Evolutionary conservation across 2,329 filamentous ascomycete species (phyloP).

Genomic region (Beauveria sp.): DNA sequence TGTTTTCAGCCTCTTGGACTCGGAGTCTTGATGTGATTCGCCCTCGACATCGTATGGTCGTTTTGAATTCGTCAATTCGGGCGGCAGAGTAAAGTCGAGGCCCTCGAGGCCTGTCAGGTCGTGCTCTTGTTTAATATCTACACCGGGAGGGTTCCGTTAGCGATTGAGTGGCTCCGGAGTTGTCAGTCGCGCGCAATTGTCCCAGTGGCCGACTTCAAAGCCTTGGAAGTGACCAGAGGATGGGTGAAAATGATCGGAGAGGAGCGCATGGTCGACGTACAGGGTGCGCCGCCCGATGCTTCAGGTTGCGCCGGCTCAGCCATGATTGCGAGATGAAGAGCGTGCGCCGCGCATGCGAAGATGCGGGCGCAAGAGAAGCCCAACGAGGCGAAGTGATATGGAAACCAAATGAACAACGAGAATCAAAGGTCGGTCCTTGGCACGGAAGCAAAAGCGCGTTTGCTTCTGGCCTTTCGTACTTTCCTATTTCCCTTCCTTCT

Average conservation of each 20-base stretch:
- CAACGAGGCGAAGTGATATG: not conserved
- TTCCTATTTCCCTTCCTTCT: not conserved
- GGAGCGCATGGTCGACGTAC: conserved; percentile 20
- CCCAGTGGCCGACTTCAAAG: fast-evolving
- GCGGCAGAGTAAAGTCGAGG: conserved; percentile 27
- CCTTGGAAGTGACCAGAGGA: not conserved
- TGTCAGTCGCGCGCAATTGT: not conserved
- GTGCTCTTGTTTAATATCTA: conserved; percentile 33
- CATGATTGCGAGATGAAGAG: conserved; percentile 26
- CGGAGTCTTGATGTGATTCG: conserved; percentile 19
- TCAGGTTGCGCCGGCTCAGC: conserved; percentile 32
- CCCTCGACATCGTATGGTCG: conserved; percentile 27
- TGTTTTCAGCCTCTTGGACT: conserved; percentile 9
- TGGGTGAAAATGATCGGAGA: not conserved
- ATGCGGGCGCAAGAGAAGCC: conserved; percentile 15
- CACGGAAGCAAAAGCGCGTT: not conserved
- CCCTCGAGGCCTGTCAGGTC: conserved; percentile 23
- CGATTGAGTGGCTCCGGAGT: not conserved
- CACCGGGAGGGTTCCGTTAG: conserved; percentile 18
- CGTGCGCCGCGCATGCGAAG: conserved; percentile 2
- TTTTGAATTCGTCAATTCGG: conserved; percentile 27
- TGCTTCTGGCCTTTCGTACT: not conserved
- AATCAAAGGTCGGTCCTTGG: not conserved
- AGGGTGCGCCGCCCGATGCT: conserved; percentile 26
- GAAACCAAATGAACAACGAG: not conserved